Evolutionary conservation across 2,329 filamentous ascomycete genomes (phyloP).

Genomic region (Diaporthe amygdali): DNA sequence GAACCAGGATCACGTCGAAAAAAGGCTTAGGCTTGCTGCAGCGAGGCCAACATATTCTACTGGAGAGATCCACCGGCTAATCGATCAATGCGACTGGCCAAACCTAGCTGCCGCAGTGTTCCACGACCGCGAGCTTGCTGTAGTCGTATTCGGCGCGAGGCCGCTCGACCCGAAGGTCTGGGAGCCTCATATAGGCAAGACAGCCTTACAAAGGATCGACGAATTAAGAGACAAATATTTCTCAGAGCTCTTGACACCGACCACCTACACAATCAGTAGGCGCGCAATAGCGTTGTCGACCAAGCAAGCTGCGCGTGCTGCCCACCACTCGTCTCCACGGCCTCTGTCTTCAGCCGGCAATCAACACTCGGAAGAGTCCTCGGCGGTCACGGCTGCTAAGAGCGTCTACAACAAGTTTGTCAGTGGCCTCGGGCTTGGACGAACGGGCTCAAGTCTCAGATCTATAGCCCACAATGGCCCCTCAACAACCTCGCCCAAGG

Average conservation of each 20-base stretch:
- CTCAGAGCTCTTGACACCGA: neutral
- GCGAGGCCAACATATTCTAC: neutral
- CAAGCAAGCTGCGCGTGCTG: neutral
- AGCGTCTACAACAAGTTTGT: neutral
- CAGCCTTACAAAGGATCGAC: neutral
- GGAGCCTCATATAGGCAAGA: neutral
- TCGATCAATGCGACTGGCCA: neutral
- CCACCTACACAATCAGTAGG: neutral
- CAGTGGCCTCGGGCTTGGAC: neutral
- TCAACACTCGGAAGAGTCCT: neutral
- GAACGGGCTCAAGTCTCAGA: neutral
- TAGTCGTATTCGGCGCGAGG: neutral
- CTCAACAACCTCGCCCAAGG: neutral
- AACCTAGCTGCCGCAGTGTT: neutral
- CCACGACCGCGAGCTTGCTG: neutral
- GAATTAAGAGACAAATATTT: neutral
- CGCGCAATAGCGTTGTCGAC: neutral
- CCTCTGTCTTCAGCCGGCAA: neutral
- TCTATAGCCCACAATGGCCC: neutral
- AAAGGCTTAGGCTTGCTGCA: neutral
- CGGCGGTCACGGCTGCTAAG: neutral
- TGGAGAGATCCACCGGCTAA: neutral
- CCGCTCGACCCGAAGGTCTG: neutral
- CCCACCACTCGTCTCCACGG: neutral
- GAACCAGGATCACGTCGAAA: neutral